A percentile compares a stretch with the other conserved stretches of the same genome.
Conservation (phyloP, 257 asterid species). For the Cordia subcordata region DNA sequence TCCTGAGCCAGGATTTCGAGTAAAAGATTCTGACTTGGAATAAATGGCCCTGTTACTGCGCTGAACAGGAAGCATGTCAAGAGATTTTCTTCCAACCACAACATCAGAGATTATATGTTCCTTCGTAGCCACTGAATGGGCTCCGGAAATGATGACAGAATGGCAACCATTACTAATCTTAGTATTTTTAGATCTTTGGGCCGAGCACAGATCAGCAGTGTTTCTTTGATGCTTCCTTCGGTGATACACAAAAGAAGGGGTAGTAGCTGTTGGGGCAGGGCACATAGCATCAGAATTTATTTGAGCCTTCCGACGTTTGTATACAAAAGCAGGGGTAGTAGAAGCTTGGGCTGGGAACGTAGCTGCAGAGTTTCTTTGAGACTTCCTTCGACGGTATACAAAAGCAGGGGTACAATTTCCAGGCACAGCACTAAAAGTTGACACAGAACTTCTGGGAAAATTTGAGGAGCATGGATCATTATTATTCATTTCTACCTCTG, state of each 20-base stretch:
- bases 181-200: slow-evolving; percentile 18
- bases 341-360: slow-evolving; percentile 7
- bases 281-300: no score
- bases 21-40: slow-evolving; percentile 30
- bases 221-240: slow-evolving; percentile 24
- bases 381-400: slow-evolving; percentile 33
- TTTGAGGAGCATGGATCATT: slow-evolving; percentile 17
- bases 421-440: slow-evolving; percentile 20
- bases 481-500: slow-evolving; percentile 11
- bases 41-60: slow-evolving; percentile 22
- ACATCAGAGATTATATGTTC: slow-evolving; percentile 27
- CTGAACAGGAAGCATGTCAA: slow-evolving; percentile 17
- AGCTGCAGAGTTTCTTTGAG: slow-evolving; percentile 19
- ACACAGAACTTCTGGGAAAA: slow-evolving; percentile 16
- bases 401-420: slow-evolving; percentile 18
- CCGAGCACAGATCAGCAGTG: slow-evolving; percentile 20
- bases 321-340: no score
- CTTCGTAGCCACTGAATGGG: slow-evolving; percentile 32
- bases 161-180: slow-evolving; percentile 30
- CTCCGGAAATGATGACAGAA: slow-evolving; percentile 43
- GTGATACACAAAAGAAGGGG: slow-evolving; percentile 25
- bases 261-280: no score
- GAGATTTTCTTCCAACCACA: slow-evolving; percentile 29
- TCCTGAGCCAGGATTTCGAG: slow-evolving; percentile 29
- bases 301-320: no score